Evolutionary conservation across 805 yeast species (phyloP).

Genomic region (Candida cerambycidarum): DNA sequence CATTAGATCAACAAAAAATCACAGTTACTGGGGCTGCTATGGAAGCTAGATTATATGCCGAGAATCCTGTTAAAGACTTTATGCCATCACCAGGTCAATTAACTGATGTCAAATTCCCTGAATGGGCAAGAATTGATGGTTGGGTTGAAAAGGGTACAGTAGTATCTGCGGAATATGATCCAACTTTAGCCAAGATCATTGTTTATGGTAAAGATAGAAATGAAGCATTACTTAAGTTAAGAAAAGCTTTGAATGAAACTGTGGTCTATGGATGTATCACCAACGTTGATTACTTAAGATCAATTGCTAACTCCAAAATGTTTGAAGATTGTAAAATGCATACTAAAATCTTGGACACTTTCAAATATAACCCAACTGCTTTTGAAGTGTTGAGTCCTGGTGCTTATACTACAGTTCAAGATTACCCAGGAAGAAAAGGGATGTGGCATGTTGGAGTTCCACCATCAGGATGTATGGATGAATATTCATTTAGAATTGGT

Average conservation of each 20-base stretch:
- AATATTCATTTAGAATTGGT: slow-evolving; percentile 84
- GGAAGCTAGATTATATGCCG: slow-evolving; percentile 97
- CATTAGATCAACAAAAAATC: slow-evolving; percentile 54
- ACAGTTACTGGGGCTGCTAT: slow-evolving; percentile 81
- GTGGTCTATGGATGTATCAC: slow-evolving; percentile 85
- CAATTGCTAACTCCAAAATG: slow-evolving; percentile 81
- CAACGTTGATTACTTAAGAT: slow-evolving; percentile 84
- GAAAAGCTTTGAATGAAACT: slow-evolving; percentile 82
- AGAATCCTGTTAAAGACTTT: slow-evolving; percentile 92
- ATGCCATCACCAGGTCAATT: slow-evolving; percentile 96
- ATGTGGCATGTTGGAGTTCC: slow-evolving; percentile 94
- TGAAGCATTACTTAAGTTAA: slow-evolving; percentile 77
- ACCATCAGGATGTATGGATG: slow-evolving; percentile 98
- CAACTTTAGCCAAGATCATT: slow-evolving; percentile 93
- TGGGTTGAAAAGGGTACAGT: slow-evolving; percentile 91
- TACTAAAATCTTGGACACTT: slow-evolving; percentile 84
- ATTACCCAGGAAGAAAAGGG: slow-evolving; percentile 92
- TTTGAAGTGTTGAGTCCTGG: slow-evolving; percentile 69
- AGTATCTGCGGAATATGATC: slow-evolving; percentile 91
- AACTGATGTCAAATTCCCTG: slow-evolving; percentile 80
- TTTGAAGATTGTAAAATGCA: slow-evolving; percentile 81
- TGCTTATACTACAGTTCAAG: slow-evolving; percentile 94
- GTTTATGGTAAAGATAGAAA: slow-evolving; percentile 88
- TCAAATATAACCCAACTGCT: slow-evolving; percentile 75
- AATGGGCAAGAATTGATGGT: slow-evolving; percentile 90